These are phyloP conservation scores for Tagetes patula DNA, from an alignment of 129 eudicot species.

Conservation along the genomic window DNA sequence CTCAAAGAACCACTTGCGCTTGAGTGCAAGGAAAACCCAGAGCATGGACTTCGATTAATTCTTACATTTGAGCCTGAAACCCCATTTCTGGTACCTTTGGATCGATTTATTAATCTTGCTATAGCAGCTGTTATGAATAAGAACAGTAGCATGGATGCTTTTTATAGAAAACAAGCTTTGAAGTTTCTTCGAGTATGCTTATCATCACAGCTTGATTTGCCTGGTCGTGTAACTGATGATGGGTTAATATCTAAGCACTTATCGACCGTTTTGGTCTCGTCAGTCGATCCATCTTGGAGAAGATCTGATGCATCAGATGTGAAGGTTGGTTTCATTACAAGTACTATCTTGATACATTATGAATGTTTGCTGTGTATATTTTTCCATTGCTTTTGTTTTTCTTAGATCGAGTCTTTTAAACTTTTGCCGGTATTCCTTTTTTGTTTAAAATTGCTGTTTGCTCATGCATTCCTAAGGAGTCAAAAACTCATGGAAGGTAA, in stretches of 20 bases:
- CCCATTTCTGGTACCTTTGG: constrained; percentile 94
- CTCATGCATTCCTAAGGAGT: too few relatives aligned
- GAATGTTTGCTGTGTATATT: not conserved
- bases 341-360: constrained; percentile 1
- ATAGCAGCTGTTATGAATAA: constrained; percentile 87
- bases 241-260: constrained; percentile 60
- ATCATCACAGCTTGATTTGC: constrained; percentile 91
- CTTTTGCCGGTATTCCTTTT: not conserved
- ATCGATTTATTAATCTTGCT: constrained; percentile 96
- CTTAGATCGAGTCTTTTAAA: not conserved
- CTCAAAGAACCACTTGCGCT: constrained; percentile 96
- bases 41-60: constrained; percentile 95
- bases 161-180: constrained; percentile 91
- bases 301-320: constrained; percentile 79
- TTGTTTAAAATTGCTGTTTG: not conserved
- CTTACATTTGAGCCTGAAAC: constrained; percentile 99
- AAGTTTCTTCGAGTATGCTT: constrained; percentile 89
- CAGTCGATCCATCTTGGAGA: constrained; percentile 81
- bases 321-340: constrained; percentile 60
- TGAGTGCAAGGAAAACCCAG: constrained; percentile 97
- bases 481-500: too few relatives aligned
- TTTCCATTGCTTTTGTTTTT: constrained; percentile 1
- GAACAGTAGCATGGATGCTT: constrained; percentile 64
- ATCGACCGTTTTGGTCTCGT: constrained; percentile 63
- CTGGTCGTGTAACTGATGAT: constrained; percentile 70